phyloP scores from a whole-genome alignment of 129 eudicot genomes.

The Artemisia annua region DNA sequence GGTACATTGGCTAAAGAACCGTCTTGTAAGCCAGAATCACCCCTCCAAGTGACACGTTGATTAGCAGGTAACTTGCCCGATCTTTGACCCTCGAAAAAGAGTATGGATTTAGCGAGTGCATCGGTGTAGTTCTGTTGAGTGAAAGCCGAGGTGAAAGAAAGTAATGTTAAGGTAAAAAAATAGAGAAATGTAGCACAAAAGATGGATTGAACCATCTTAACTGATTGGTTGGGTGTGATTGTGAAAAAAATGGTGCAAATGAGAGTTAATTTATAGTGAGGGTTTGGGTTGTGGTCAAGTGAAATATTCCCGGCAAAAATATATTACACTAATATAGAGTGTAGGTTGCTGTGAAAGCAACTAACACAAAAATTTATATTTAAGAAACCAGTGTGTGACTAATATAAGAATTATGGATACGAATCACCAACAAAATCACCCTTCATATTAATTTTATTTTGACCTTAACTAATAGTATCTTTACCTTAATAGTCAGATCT shows the following conservation, averaged over 20 bases:
- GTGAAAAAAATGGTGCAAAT: no score
- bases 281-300: slow-evolving; percentile 21
- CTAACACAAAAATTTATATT: no score
- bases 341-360: no score
- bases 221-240: no score
- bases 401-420: no score
- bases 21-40: slow-evolving; percentile 72
- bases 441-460: no score
- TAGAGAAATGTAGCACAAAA: slow-evolving; percentile 11
- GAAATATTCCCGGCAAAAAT: slow-evolving; percentile 53
- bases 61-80: slow-evolving; percentile 64
- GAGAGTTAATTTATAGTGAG: no score
- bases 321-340: slow-evolving; percentile 42
- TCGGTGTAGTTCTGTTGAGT: slow-evolving; percentile 55
- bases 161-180: slow-evolving; percentile 17
- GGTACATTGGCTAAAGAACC: slow-evolving; percentile 74
- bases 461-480: no score
- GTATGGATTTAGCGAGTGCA: slow-evolving; percentile 72
- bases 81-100: slow-evolving; percentile 83
- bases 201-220: not conserved
- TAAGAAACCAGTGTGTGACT: no score
- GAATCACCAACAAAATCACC: no score
- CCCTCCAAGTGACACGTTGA: slow-evolving; percentile 79
- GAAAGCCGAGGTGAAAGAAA: slow-evolving; percentile 47
- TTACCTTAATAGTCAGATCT: no score